phyloP scores from a whole-genome alignment of 108 stramenopile species.

The Fragilaria crotonensis region DNA sequence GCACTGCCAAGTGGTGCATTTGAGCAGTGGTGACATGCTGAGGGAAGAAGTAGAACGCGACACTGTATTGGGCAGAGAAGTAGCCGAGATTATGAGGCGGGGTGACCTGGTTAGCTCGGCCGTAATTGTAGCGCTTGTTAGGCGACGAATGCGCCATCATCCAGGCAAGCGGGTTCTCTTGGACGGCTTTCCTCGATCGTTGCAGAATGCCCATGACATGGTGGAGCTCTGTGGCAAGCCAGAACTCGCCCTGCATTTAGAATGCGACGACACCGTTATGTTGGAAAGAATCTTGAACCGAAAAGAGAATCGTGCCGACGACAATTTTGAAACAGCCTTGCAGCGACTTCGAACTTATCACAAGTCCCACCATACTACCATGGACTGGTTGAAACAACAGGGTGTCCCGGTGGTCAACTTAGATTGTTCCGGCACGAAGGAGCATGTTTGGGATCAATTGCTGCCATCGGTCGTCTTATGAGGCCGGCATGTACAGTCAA shows the following conservation, averaged over 20 bases:
- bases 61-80: slow-evolving; percentile 70
- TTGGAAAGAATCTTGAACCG: slow-evolving; percentile 53
- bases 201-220: slow-evolving; percentile 54
- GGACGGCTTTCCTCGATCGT: slow-evolving; percentile 78
- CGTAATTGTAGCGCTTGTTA: slow-evolving; percentile 63
- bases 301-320: slow-evolving; percentile 54
- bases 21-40: slow-evolving; percentile 84
- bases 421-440: slow-evolving; percentile 69
- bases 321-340: slow-evolving; percentile 77
- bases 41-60: slow-evolving; percentile 75
- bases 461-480: slow-evolving; percentile 60
- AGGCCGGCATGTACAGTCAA: slow-evolving; percentile 28
- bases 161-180: slow-evolving; percentile 66
- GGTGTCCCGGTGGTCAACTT: slow-evolving; percentile 78
- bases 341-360: slow-evolving; percentile 67
- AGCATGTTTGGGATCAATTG: slow-evolving; percentile 76
- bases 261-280: slow-evolving; percentile 60
- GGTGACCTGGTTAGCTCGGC: slow-evolving; percentile 73
- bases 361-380: slow-evolving; percentile 59
- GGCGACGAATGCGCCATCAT: slow-evolving; percentile 66
- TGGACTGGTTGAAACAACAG: slow-evolving; percentile 68
- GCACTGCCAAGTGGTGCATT: slow-evolving; percentile 81
- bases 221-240: slow-evolving; percentile 54
- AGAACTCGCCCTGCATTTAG: slow-evolving; percentile 57
- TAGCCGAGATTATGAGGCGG: slow-evolving; percentile 74